Evolutionary conservation across 306 rosid genomes (phyloP), one percentile per base, ranked within the genome.

Genomic region (Prunus fruticosa): DNA sequence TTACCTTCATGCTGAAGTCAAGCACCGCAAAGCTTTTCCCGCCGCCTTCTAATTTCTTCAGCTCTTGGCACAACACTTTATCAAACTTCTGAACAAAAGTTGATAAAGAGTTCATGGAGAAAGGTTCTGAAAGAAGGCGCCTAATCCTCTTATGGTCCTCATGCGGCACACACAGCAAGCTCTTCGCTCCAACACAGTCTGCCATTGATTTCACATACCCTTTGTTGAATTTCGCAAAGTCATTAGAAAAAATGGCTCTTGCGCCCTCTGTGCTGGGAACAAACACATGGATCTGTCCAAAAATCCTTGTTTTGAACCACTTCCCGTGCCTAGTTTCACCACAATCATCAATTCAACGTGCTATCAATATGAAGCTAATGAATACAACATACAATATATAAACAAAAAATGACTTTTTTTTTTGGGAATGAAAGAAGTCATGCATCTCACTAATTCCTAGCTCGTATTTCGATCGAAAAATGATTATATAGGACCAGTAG

Each of bases 221-320:
- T 81, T 87, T 91, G 87, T 84, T 86, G 88, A 91, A 91, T n/a
- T 64, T 64, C 28, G 71, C 86, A 84, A 91, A 91, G 80, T 91
- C 96, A 67, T 78, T 84, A 5, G 89, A 51, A 76, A 91, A 84
- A 46, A 91, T 80, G 30, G n/a, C 77, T 82, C 54, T 84, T 77
- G 96, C 96, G 28, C 90, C 91, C 77, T 87, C 93, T 23, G 84
- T 66, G 58, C 72, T 89, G 9, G 96, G 96, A 80, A 91, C 86
- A 81, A 80, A 91, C 73, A 91, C 76, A 70, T 91, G 96, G 74
- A 79, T 69, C 87, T 86, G 87, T 19, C 96, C 91, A 30, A 89
- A 91, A 58, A 91, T 51, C 88, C 91, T 84, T 28, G 96, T 87
- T 89, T 81, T 91, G 87, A 91, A 91, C 90, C 90, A 91, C 72